phyloP scores from a whole-genome alignment of 2,329 filamentous ascomycete genomes.

The Malbranchea cinnamomea region DNA sequence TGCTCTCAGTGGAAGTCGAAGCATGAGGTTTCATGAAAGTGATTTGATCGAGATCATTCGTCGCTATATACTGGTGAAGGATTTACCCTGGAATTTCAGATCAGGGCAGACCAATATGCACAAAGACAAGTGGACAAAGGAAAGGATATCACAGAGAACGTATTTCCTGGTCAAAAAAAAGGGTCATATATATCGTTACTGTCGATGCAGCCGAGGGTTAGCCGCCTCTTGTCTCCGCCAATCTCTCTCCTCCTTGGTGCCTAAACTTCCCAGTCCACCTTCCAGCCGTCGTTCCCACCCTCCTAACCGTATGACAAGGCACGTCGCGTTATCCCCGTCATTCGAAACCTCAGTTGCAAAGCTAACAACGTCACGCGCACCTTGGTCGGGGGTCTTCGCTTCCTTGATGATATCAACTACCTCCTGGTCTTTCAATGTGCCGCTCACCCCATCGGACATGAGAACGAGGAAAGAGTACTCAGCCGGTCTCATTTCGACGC shows the following conservation, averaged over 20 bases:
- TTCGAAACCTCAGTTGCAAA: slow-evolving; percentile 75
- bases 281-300: slow-evolving; percentile 53
- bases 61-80: too few species aligned
- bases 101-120: too few species aligned
- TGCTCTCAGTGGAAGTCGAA: too few species aligned
- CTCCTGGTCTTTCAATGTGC: slow-evolving; percentile 78
- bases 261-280: slow-evolving; percentile 74
- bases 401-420: slow-evolving; percentile 95
- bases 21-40: too few species aligned
- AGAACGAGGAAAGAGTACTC: slow-evolving; percentile 84
- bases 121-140: too few species aligned
- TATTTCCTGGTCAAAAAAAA: too few species aligned
- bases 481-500: slow-evolving; percentile 63
- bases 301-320: slow-evolving; percentile 46
- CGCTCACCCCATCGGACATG: slow-evolving; percentile 77
- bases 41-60: too few species aligned
- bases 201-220: too few species aligned
- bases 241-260: slow-evolving; percentile 82
- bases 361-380: slow-evolving; percentile 59
- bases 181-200: too few species aligned
- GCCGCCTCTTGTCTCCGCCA: slow-evolving; percentile 65
- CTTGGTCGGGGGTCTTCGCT: slow-evolving; percentile 77
- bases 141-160: too few species aligned
- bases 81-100: too few species aligned
- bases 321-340: slow-evolving; percentile 50